phyloP scores from a whole-genome alignment of 345 rosid species.

The Brassica rapa region DNA sequence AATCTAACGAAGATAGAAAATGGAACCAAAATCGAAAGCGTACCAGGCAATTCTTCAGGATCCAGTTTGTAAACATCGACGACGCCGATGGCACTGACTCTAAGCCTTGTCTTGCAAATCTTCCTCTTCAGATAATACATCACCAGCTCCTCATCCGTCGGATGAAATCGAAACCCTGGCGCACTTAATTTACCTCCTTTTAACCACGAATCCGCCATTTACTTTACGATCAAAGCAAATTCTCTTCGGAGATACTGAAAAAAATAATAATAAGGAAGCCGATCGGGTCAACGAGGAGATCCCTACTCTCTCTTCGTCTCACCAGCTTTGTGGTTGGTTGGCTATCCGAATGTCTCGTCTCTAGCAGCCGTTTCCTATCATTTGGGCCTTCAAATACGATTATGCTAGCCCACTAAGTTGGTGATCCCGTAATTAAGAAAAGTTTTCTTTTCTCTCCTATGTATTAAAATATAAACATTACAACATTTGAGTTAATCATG shows the following conservation, averaged over 20 bases:
- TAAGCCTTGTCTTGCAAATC: conserved; percentile 57
- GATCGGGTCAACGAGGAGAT: conserved; percentile 3
- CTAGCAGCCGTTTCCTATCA: background rate
- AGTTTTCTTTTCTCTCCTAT: too few relatives aligned
- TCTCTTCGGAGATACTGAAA: background rate
- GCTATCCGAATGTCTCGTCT: background rate
- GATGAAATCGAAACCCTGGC: conserved; percentile 90
- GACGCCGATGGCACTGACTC: conserved; percentile 60
- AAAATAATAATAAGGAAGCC: background rate
- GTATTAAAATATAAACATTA: too few relatives aligned
- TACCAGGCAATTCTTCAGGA: conserved; percentile 87
- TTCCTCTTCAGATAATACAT: conserved; percentile 76
- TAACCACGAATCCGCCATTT: conserved; percentile 25
- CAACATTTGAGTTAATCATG: too few relatives aligned
- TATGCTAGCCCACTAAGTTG: background rate
- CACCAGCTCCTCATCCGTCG: conserved; percentile 86
- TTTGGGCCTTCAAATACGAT: background rate
- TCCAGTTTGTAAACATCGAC: conserved; percentile 83
- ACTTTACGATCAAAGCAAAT: background rate
- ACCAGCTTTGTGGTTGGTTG: background rate
- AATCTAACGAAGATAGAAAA: background rate
- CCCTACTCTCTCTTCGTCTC: background rate
- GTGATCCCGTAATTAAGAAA: background rate
- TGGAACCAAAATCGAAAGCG: background rate
- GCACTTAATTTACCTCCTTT: conserved; percentile 53